Evolutionary conservation across 441 rosid species (phyloP), one percentile per base, ranked within the genome.

Genomic region (Melastoma candidum): DNA sequence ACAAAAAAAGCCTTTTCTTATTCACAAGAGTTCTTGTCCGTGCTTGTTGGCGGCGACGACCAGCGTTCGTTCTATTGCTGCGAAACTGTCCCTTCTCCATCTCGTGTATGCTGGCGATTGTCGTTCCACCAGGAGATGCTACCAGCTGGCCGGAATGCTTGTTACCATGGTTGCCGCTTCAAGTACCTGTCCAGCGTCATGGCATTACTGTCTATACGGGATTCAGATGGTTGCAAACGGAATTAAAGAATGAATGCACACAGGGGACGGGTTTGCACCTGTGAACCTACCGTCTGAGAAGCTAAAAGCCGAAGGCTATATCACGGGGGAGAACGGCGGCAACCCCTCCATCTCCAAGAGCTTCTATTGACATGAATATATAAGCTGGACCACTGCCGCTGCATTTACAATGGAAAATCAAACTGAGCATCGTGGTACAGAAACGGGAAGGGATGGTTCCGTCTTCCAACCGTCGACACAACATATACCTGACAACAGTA

Each of bases 371-470:
- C 60, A 88, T 65, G 71, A 59, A 88, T 48, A 92, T 63, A 61
- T 88, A 86, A 9, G 97, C 95, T 43, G 97, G 97, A 51, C 97
- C 95, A 41, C 98, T 92, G 44, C 95, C 97, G 64, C 97, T 92
- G 78, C 51, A 60, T 11, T 44, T 49, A 63, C 26, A 27, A 32
- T 53, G 49, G 26, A 51, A 65, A 12, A 17, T 50, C 12, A 27
- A 51, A 3, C 53, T n/a, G 41, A 11, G 54, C 24, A 29, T 49
- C 49, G 47, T 49, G 64, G 14, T 0, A 41, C 12, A 53, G 25
- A 54, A 41, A 12, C 7, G 11, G 11, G 44, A 8, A 22, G 44
- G 46, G 22, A 54, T 26, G 17, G 22, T n/a, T 4, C 13, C 9
- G 4, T 10, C 25, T 53, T 26, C 43, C n/a, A 25, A 17, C 17